phyloP scores from a whole-genome alignment of 2,329 filamentous ascomycete species.

The Metarhizium rileyi region DNA sequence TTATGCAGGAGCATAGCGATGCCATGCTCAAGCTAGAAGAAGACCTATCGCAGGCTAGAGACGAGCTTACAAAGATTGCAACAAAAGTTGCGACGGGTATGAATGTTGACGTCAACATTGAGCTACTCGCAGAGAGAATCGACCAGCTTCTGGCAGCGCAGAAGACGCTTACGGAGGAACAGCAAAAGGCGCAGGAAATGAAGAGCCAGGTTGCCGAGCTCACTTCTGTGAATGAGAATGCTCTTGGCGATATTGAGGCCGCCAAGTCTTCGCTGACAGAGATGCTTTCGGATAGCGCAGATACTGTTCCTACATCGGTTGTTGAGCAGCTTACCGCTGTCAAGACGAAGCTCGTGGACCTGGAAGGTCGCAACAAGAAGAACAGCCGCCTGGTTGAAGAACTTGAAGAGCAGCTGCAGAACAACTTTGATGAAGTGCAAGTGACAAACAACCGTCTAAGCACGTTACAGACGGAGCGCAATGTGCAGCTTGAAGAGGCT shows the following conservation, averaged over 20 bases:
- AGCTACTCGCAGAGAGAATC: slow-evolving; percentile 55
- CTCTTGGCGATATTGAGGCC: slow-evolving; percentile 52
- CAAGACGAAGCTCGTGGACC: slow-evolving; percentile 54
- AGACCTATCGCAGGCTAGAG: slow-evolving; percentile 55
- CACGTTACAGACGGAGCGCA: slow-evolving; percentile 65
- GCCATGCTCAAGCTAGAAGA: slow-evolving; percentile 45
- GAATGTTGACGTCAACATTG: slow-evolving; percentile 55
- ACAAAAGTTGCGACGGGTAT: slow-evolving; percentile 51
- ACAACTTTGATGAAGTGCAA: slow-evolving; percentile 90
- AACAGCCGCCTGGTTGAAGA: slow-evolving; percentile 88
- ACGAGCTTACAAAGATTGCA: slow-evolving; percentile 55
- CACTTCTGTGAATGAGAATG: slow-evolving; percentile 45
- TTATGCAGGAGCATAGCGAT: slow-evolving; percentile 52
- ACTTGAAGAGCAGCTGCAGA: slow-evolving; percentile 91
- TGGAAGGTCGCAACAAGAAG: slow-evolving; percentile 70
- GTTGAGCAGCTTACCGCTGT: slow-evolving; percentile 50
- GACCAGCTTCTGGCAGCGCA: slow-evolving; percentile 47
- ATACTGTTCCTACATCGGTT: slow-evolving; percentile 34
- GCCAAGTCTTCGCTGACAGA: slow-evolving; percentile 45
- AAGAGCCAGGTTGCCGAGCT: slow-evolving; percentile 46
- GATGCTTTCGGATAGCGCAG: slow-evolving; percentile 41
- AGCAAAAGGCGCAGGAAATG: slow-evolving; percentile 48
- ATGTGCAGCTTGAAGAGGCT: slow-evolving; percentile 69
- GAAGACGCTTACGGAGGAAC: slow-evolving; percentile 48
- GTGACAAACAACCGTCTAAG: slow-evolving; percentile 77